Evolutionary conservation across 129 eudicot genomes (phyloP).

Genomic region (Logfia minima): DNA sequence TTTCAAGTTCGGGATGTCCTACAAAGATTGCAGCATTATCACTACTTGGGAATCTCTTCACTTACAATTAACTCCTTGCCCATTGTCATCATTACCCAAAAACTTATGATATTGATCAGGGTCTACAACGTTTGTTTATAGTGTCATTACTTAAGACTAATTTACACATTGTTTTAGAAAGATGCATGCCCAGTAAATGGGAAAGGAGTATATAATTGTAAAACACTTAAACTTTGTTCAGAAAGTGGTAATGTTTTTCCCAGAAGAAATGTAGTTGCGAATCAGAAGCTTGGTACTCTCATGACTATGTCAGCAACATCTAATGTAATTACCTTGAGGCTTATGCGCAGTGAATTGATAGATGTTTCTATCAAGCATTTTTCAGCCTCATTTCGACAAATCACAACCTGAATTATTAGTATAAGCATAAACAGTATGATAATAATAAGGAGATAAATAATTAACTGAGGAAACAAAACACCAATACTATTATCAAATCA

Average conservation of each 20-base stretch:
- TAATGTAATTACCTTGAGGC: slow-evolving; percentile 67
- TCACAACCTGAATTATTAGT: slow-evolving; percentile 58
- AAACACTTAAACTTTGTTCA: neutral
- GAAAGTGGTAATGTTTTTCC: neutral
- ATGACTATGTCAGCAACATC: slow-evolving; percentile 4
- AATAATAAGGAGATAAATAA: slow-evolving; percentile 1
- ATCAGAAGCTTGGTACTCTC: slow-evolving; percentile 8
- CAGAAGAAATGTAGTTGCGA: neutral
- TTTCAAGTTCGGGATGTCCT: neutral
- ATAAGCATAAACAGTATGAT: slow-evolving; percentile 14
- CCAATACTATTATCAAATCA: neutral
- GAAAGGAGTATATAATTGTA: neutral
- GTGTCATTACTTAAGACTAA: neutral
- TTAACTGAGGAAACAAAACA: neutral
- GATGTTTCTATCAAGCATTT: slow-evolving; percentile 98
- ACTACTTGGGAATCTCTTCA: neutral
- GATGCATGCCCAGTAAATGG: neutral
- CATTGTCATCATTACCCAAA: neutral
- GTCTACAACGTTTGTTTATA: slow-evolving; percentile 8
- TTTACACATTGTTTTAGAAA: neutral
- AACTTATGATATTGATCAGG: neutral
- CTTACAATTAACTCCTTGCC: neutral
- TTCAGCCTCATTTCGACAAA: slow-evolving; percentile 98
- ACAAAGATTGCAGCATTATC: neutral
- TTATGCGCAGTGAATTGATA: slow-evolving; percentile 87